Conservation (phyloP, 805 yeast species). For the Maudiozyma barnettii region DNA sequence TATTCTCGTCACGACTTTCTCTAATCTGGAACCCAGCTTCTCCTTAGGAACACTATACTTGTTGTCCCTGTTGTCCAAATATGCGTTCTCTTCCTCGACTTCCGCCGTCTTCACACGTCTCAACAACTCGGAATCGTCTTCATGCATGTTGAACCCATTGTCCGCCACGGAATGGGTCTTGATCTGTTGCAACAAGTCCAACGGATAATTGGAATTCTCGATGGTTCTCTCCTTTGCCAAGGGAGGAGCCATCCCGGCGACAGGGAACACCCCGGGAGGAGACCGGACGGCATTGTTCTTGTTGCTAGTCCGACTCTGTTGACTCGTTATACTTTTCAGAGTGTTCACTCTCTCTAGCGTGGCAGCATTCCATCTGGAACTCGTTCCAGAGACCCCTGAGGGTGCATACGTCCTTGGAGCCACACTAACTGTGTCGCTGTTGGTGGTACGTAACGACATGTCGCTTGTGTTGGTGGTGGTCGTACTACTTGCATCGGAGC, state of each 20-base stretch:
- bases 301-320: conserved; percentile 1
- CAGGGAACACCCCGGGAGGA: conserved; percentile 75
- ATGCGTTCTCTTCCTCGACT: conserved; percentile 23
- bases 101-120: conserved; percentile 14
- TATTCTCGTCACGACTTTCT: conserved; percentile 23
- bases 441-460: not conserved
- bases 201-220: conserved; percentile 32
- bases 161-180: not conserved
- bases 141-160: not conserved
- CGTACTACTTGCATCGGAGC: too few relatives aligned
- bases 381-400: not conserved
- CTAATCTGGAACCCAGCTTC: conserved; percentile 29
- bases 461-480: not conserved
- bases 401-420: not conserved
- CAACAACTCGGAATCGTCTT: not conserved
- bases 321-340: not conserved
- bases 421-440: not conserved
- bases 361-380: too few relatives aligned
- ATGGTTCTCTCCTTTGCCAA: conserved; percentile 46
- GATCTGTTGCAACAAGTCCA: not conserved
- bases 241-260: conserved; percentile 67
- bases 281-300: conserved; percentile 27
- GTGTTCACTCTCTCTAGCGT: not conserved
- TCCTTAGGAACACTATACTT: conserved; percentile 29
- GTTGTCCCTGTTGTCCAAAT: conserved; percentile 9